phyloP scores from a whole-genome alignment of 345 rosid genomes.

The Gossypium mustelinum region DNA sequence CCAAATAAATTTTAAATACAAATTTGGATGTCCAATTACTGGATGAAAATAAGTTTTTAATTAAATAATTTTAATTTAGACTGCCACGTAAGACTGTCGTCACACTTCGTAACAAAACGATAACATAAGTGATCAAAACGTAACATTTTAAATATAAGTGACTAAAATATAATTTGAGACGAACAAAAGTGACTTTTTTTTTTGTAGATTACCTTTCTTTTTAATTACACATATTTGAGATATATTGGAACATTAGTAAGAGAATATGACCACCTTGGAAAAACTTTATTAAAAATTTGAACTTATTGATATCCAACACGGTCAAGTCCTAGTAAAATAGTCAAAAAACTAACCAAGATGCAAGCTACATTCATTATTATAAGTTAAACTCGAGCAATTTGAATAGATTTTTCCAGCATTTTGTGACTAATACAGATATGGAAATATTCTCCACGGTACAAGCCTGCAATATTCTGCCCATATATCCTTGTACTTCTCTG shows the following conservation, averaged over 20 bases:
- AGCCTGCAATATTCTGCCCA: conserved; percentile 75
- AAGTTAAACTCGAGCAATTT: neutral
- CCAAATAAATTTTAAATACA: rapidly evolving
- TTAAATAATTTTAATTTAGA: too few species aligned
- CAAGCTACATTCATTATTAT: neutral
- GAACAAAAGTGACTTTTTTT: too few species aligned
- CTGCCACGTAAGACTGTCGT: rapidly evolving
- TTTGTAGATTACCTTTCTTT: too few species aligned
- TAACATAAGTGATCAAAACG: too few species aligned
- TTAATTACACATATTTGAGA: too few species aligned
- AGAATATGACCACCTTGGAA: neutral
- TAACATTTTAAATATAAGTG: too few species aligned
- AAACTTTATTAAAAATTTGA: neutral
- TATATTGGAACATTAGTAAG: too few species aligned
- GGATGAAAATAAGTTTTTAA: too few species aligned
- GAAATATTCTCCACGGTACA: conserved; percentile 92
- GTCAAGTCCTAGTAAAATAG: neutral
- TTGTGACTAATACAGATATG: conserved; percentile 57
- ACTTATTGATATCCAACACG: neutral
- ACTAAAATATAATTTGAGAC: too few species aligned
- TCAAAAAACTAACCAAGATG: neutral
- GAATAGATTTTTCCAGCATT: neutral
- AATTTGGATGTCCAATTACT: too few species aligned
- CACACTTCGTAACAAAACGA: too few species aligned
- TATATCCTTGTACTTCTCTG: conserved; percentile 77